Base-by-base conservation (phyloP, 1,284 basidiomycete genomes). In the Sporisorium sorghi region DNA sequence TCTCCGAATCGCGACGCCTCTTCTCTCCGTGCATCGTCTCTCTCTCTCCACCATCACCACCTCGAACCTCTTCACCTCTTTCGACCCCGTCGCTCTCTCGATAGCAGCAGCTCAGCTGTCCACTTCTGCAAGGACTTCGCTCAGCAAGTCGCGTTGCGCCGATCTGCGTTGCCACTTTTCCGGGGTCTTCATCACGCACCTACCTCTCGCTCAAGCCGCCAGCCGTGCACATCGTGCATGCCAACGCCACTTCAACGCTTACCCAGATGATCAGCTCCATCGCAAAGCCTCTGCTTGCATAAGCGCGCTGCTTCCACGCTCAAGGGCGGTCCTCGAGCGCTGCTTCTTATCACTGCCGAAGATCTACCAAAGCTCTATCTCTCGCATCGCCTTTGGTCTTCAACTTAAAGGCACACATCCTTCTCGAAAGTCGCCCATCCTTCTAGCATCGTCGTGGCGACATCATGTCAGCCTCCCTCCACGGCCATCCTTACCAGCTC, bases 401-500 rank as follows among this genome's bases (percentile, higher is more conserved):
- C 17, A 8, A 40, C n/a, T 19, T 7, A 19, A 40, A 40, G 5
- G 6, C 5, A 19, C 35, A 17, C 35, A 37, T 17, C 17, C 35
- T n/a, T 9, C n/a, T 3, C 17, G 17, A 37, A 37, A 11, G 35
- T 37, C 35, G 35, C 17, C 12, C 9, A 44, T 24, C 23, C 43
- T 10, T 21, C 40, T 23, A 19, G 33, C n/a, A 32, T n/a, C n/a
- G n/a, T 17, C 28, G 12, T 42, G 11, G 12, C 23, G 6, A 12
- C 23, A 37, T 37, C 6, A 63, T 56, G 60, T 44, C 60, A 15
- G 46, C 53, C n/a, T 44, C 33, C 6, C 23, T 57, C 1, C 42
- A 57, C 8, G 28, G 33, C 11, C 61, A 53, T 43, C 54, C 54
- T 14, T 53, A 48, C 39, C 49, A 63, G 52, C 40, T 48, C 23